These are phyloP conservation scores for Cutaneotrichosporon cyanovorans DNA, from an alignment of 1,284 basidiomycete species.

Conservation along the genomic window DNA sequence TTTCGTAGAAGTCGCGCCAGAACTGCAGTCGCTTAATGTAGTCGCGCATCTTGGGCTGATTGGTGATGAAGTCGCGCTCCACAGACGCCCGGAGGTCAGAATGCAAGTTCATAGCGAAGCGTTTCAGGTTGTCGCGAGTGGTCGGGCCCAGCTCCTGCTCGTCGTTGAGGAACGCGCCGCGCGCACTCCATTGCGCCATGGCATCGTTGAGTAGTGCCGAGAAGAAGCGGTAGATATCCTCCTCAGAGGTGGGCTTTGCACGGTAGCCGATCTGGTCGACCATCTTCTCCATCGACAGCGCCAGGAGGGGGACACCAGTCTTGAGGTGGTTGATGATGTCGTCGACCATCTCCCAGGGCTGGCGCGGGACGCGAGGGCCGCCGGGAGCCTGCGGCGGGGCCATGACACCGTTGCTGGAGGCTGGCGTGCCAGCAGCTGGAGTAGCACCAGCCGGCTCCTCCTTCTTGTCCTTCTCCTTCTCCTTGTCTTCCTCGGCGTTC, in stretches of 20 bases:
- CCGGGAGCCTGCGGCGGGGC: conserved; percentile 39
- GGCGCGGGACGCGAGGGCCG: conserved; percentile 48
- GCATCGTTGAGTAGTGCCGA: conserved; percentile 69
- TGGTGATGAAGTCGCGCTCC: conserved; percentile 82
- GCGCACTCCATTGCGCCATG: conserved; percentile 60
- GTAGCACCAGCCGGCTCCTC: conserved; percentile 16
- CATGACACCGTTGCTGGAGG: conserved; percentile 24
- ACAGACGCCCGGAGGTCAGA: conserved; percentile 69
- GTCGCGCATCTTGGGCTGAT: conserved; percentile 73
- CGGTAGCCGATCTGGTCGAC: conserved; percentile 89
- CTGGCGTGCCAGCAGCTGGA: conserved; percentile 19
- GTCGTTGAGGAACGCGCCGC: conserved; percentile 62
- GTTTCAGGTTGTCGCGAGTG: conserved; percentile 54
- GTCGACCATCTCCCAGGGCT: conserved; percentile 86
- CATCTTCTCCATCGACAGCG: conserved; percentile 93
- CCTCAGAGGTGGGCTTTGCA: conserved; percentile 86
- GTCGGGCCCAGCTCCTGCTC: conserved; percentile 63
- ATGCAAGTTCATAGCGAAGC: conserved; percentile 65
- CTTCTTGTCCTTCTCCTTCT: conserved; percentile 19
- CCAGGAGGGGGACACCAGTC: conserved; percentile 90
- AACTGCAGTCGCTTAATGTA: conserved; percentile 83
- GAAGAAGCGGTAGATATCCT: conserved; percentile 90
- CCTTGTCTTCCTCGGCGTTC: no score
- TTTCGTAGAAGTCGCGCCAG: conserved; percentile 92
- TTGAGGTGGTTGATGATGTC: conserved; percentile 93